A percentile compares a stretch with the other conserved stretches of the same genome.
Conservation (phyloP, 805 yeast species). For the Barnettozyma vustinii region DNA sequence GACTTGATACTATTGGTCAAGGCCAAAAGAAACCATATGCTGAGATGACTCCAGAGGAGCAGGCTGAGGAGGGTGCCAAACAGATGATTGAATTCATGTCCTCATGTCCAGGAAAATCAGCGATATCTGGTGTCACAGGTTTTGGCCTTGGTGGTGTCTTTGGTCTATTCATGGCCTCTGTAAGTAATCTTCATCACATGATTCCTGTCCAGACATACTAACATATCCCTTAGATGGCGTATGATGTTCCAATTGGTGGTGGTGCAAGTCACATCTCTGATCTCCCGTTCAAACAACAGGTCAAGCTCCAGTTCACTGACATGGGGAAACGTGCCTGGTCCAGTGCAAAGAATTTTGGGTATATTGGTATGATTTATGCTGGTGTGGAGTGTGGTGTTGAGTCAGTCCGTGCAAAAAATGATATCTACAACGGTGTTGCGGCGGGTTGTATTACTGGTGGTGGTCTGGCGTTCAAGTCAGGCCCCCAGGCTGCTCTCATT, state of each 20-base stretch:
- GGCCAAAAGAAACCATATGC: conserved; percentile 45
- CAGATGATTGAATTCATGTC: conserved; percentile 80
- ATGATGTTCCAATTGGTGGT: conserved; percentile 70
- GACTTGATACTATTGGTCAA: conserved; percentile 34
- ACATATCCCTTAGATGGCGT: conserved; percentile 48
- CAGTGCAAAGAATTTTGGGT: conserved; percentile 91
- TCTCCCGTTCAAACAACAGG: conserved; percentile 86
- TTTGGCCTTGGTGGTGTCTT: conserved; percentile 88
- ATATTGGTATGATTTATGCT: conserved; percentile 83
- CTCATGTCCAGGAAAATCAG: conserved; percentile 93
- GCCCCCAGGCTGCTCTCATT: conserved; percentile 84
- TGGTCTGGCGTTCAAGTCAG: conserved; percentile 85
- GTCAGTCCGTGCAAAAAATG: conserved; percentile 82
- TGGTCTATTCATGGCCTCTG: conserved; percentile 86
- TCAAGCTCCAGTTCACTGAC: conserved; percentile 84
- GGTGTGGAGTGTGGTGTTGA: conserved; percentile 92
- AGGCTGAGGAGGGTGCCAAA: conserved; percentile 84
- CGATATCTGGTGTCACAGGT: conserved; percentile 89
- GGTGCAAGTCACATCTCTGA: conserved; percentile 62
- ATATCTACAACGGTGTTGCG: conserved; percentile 81
- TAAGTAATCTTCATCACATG: conserved; percentile 11
- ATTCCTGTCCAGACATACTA: background rate
- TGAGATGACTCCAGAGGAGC: conserved; percentile 87
- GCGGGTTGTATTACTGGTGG: conserved; percentile 99
- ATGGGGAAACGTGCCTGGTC: conserved; percentile 87